Evolutionary conservation across 257 asterid species (phyloP), one percentile per base, ranked within the genome.

Genomic region (Thymus quinquecostatus): DNA sequence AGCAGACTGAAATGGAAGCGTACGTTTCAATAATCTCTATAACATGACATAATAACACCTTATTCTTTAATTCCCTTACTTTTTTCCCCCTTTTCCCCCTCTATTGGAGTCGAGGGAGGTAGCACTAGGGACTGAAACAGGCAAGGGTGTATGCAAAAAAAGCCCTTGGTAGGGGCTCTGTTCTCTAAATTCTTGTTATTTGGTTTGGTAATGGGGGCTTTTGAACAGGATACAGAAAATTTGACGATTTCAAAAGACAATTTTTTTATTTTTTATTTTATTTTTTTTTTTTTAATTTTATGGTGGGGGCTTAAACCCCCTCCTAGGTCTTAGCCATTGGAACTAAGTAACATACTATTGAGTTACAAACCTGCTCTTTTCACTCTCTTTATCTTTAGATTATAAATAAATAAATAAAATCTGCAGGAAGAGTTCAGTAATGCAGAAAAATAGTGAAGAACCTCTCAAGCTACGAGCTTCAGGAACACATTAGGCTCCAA

Each of bases 381-480:
- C 21, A 21, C 21, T 21, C 21, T 47, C 13, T 47, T n/a, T 47
- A 7, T 9, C 5, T 27, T 49, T 49, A 6, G 44, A 51, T 4
- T 6, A 2, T 11, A 12, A 8, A 49, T 12, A 12, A 14, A 47
- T 1, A 47, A 47, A n/a, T 0, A 13, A 48, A 48, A 11, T 14
- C 4, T 48, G 27, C 27, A 48, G 54, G 21, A 48, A 13, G 28
- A 1, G 55, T 49, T 49, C 28, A 49, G 36, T n/a, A 43, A 34
- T 10, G 50, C 27, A 49, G 38, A 14, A 21, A 34, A 8, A 58
- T 13, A 64, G 12, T 12, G 8, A 10, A 58, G 58, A 53, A 75
- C 83, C 81, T 68, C 38, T 53, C 62, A 5, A 57, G 51, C 53
- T 38, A 57, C 57, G 64, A 14, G 65, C 62, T 54, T 51, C 36